These are phyloP conservation scores for Fusarium bactridioides DNA, from an alignment of 2,329 filamentous ascomycete genomes.

Conservation along the genomic window DNA sequence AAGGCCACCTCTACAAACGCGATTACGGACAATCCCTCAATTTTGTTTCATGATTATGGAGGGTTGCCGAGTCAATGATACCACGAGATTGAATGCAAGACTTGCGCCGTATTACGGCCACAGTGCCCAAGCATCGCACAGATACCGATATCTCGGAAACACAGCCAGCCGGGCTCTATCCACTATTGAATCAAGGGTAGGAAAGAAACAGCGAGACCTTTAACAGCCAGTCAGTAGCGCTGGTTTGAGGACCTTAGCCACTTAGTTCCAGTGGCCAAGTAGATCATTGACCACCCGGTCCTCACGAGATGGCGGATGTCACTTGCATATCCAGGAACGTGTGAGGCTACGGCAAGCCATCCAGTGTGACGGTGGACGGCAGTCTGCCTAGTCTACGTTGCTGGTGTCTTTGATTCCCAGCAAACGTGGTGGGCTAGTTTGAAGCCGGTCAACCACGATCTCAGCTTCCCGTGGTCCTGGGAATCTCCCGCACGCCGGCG, in stretches of 20 bases:
- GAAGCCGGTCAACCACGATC: slow-evolving; percentile 39
- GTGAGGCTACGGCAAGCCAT: slow-evolving; percentile 45
- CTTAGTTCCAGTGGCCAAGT: slow-evolving; percentile 24
- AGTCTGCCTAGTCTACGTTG: slow-evolving; percentile 38
- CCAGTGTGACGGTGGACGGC: slow-evolving; percentile 38
- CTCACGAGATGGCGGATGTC: slow-evolving; percentile 41
- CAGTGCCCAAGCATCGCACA: slow-evolving; percentile 20
- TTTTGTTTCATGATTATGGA: slow-evolving; percentile 1
- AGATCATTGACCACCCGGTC: slow-evolving; percentile 30
- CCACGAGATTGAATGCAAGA: neutral
- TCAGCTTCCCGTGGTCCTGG: slow-evolving; percentile 39
- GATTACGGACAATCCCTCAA: neutral
- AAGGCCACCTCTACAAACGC: neutral
- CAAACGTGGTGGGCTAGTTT: slow-evolving; percentile 35
- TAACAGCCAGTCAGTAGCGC: slow-evolving; percentile 30
- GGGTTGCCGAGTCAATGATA: neutral
- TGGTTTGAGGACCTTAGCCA: slow-evolving; percentile 21
- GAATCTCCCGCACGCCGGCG: slow-evolving; percentile 41
- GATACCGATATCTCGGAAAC: slow-evolving; percentile 43
- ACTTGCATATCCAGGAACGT: slow-evolving; percentile 44
- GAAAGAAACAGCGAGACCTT: slow-evolving; percentile 18
- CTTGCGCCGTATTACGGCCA: neutral
- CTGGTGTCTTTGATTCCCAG: slow-evolving; percentile 40
- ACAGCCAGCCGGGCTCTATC: slow-evolving; percentile 37
- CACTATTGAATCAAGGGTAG: slow-evolving; percentile 32